phyloP scores from a whole-genome alignment of 2,329 filamentous ascomycete genomes.

The Pseudogymnoascus sp. region DNA sequence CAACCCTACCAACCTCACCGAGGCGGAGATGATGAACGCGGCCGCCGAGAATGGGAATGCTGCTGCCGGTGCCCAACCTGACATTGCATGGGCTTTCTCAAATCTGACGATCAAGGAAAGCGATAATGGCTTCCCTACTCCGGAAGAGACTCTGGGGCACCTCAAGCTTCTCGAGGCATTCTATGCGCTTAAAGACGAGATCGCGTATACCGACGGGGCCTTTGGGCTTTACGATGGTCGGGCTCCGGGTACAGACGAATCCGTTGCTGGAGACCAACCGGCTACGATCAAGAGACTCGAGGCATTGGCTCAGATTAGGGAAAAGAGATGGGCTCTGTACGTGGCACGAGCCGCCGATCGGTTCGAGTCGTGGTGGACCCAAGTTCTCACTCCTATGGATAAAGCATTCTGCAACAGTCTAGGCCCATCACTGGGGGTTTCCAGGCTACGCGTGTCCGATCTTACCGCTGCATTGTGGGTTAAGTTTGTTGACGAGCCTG shows the following conservation, averaged over 20 bases:
- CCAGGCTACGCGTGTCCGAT: neutral
- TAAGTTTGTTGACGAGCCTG: neutral
- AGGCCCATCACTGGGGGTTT: neutral
- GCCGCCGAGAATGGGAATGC: neutral
- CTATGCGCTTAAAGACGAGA: slow-evolving; percentile 58
- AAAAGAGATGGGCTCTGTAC: slow-evolving; percentile 70
- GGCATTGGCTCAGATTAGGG: slow-evolving; percentile 50
- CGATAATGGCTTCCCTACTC: slow-evolving; percentile 34
- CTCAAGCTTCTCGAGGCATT: slow-evolving; percentile 67
- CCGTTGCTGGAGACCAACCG: slow-evolving; percentile 24
- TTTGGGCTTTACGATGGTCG: slow-evolving; percentile 53
- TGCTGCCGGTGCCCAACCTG: neutral
- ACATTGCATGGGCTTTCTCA: slow-evolving; percentile 30
- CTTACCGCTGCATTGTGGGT: neutral
- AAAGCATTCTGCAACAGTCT: neutral
- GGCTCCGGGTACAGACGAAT: neutral
- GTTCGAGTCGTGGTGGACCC: slow-evolving; percentile 61
- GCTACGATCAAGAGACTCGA: slow-evolving; percentile 35
- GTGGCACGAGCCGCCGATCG: slow-evolving; percentile 62
- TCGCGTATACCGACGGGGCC: slow-evolving; percentile 61
- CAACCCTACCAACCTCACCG: slow-evolving; percentile 3
- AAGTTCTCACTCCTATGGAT: slow-evolving; percentile 26
- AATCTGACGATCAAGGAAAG: slow-evolving; percentile 33
- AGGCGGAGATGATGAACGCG: neutral
- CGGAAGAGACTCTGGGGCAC: slow-evolving; percentile 62